Conservation (phyloP, 495 filamentous ascomycete species). For the Penicillium tannophilum region DNA sequence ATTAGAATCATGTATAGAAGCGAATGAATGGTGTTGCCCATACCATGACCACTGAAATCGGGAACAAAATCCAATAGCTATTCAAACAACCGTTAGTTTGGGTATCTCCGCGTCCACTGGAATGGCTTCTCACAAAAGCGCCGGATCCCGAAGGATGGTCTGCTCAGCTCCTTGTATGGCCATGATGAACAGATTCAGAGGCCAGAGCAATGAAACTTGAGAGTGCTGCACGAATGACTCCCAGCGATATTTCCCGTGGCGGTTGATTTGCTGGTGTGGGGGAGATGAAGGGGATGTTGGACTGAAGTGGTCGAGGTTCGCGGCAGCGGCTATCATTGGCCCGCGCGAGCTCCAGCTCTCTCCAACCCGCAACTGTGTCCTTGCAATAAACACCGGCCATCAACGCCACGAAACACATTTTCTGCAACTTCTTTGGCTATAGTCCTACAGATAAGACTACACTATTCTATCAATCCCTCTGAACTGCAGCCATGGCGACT, state of each 20-base stretch:
- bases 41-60: slow-evolving; percentile 97
- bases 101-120: slow-evolving; percentile 8
- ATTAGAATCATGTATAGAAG: slow-evolving; percentile 7
- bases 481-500: slow-evolving; percentile 33
- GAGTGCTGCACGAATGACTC: neutral
- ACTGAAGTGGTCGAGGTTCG: slow-evolving; percentile 27
- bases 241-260: slow-evolving; percentile 5
- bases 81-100: slow-evolving; percentile 22
- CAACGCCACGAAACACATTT: slow-evolving; percentile 10
- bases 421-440: neutral
- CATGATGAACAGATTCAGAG: slow-evolving; percentile 64
- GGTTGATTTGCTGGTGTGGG: slow-evolving; percentile 12
- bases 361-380: slow-evolving; percentile 46
- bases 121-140: slow-evolving; percentile 74
- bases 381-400: slow-evolving; percentile 25
- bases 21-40: slow-evolving; percentile 7
- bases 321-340: slow-evolving; percentile 27
- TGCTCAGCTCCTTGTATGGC: slow-evolving; percentile 78
- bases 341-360: slow-evolving; percentile 41
- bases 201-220: slow-evolving; percentile 55
- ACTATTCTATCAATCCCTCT: neutral
- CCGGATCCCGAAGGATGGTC: slow-evolving; percentile 98
- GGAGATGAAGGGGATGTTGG: slow-evolving; percentile 18
- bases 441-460: neutral
- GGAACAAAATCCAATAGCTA: slow-evolving; percentile 98